A percentile compares a stretch with the other conserved stretches of the same genome.
These are phyloP conservation scores for Fusarium sp. DNA, from an alignment of 2,329 filamentous ascomycete genomes.

Conservation along the genomic window DNA sequence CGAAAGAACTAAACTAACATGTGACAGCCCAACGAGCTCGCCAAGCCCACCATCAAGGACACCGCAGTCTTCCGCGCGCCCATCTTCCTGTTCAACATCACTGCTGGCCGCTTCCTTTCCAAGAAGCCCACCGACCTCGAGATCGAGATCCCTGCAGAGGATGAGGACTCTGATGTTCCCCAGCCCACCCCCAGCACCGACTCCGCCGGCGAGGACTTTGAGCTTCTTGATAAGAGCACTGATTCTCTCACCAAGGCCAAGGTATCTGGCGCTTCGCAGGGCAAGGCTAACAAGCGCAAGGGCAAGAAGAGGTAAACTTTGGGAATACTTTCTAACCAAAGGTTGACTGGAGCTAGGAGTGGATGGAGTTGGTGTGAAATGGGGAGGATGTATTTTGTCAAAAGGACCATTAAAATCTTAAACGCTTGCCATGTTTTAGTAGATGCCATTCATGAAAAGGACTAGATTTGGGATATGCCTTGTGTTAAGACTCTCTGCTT, in stretches of 20 bases:
- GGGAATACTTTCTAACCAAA: background rate
- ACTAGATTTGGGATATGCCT: background rate
- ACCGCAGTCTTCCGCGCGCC: constrained; percentile 85
- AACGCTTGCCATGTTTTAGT: background rate
- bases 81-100: constrained; percentile 71
- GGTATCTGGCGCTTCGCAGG: constrained; percentile 56
- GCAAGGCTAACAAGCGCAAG: constrained; percentile 61
- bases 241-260: constrained; percentile 63
- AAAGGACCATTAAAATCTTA: constrained; percentile 1
- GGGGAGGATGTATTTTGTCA: constrained; percentile 5
- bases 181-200: constrained; percentile 64
- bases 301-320: constrained; percentile 60
- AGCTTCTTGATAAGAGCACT: constrained; percentile 68
- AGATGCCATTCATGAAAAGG: constrained; percentile 20
- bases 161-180: constrained; percentile 58
- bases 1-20: constrained; percentile 20
- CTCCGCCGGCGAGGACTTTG: constrained; percentile 67
- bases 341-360: background rate
- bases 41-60: constrained; percentile 77
- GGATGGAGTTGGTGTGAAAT: constrained; percentile 7
- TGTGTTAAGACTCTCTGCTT: background rate
- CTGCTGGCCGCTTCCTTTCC: constrained; percentile 59
- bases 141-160: constrained; percentile 51
- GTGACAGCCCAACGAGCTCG: constrained; percentile 78
- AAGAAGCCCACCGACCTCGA: constrained; percentile 48